Evolutionary conservation across 139 green algal species (phyloP).

Genomic region (Dunaliella sp.): DNA sequence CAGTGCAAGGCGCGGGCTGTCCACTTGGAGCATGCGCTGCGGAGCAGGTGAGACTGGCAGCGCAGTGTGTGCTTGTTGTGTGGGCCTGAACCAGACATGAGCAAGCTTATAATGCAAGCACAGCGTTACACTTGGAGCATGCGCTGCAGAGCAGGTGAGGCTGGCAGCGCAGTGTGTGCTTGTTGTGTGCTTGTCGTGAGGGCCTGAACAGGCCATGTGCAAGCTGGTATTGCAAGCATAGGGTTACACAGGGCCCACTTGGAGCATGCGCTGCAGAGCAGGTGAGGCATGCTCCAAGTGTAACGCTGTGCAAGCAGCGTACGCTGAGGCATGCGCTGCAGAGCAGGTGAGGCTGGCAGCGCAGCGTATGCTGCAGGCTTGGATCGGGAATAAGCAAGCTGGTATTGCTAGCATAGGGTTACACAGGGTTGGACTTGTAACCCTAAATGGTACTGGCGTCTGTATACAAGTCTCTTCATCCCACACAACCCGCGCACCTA

Average conservation of each 20-base stretch:
- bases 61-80: not conserved
- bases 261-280: not conserved
- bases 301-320: not conserved
- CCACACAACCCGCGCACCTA: not conserved
- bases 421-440: not conserved
- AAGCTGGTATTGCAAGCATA: not conserved
- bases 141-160: not conserved
- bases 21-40: conserved; percentile 14
- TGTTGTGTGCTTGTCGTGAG: not conserved
- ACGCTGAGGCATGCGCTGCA: not conserved
- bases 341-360: not conserved
- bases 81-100: not conserved
- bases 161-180: not conserved
- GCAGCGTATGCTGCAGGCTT: too few relatives aligned
- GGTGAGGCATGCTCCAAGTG: not conserved
- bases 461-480: not conserved
- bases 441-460: not conserved
- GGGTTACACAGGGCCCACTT: not conserved
- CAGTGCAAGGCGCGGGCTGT: not conserved
- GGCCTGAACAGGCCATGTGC: not conserved
- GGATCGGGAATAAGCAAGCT: not conserved
- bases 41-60: not conserved
- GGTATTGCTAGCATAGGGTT: not conserved
- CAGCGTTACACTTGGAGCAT: not conserved
- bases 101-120: not conserved